These are phyloP conservation scores for Populus simonii DNA, from an alignment of 345 rosid species.

Conservation along the genomic window DNA sequence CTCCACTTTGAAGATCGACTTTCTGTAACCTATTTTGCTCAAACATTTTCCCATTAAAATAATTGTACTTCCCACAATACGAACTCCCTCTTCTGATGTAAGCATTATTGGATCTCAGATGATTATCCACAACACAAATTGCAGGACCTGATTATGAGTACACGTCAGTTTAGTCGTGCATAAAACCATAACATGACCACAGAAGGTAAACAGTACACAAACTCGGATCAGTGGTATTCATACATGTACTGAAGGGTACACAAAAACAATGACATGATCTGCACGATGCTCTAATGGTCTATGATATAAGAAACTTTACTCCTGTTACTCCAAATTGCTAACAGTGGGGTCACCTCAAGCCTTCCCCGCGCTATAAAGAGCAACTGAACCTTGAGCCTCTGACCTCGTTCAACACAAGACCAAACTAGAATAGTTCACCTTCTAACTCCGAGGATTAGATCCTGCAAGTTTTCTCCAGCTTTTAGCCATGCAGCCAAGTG, in stretches of 20 bases:
- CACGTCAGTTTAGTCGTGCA: constrained; percentile 19
- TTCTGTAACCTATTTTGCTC: constrained; percentile 31
- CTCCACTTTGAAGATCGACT: constrained; percentile 51
- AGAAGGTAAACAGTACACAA: constrained; percentile 4
- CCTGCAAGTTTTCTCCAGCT: neutral
- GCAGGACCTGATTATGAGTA: constrained; percentile 7
- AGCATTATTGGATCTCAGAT: constrained; percentile 42
- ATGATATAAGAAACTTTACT: constrained; percentile 9
- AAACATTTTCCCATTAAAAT: constrained; percentile 39
- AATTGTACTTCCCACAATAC: constrained; percentile 51
- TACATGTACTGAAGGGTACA: constrained; percentile 17
- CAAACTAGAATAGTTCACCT: constrained; percentile 1
- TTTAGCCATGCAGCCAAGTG: constrained; percentile 57
- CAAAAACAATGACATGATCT: constrained; percentile 28
- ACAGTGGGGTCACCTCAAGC: constrained; percentile 44
- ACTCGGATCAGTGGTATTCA: constrained; percentile 3
- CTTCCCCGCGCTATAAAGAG: constrained; percentile 48
- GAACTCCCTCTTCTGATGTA: constrained; percentile 40
- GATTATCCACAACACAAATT: constrained; percentile 48
- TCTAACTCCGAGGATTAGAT: neutral
- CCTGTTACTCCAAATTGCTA: constrained; percentile 29
- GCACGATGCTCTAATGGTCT: constrained; percentile 27
- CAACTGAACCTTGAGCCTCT: constrained; percentile 29
- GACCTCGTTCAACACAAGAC: constrained; percentile 20
- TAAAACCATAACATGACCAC: constrained; percentile 17